phyloP scores from a whole-genome alignment of 2,329 filamentous ascomycete species.

The Simplicillium sp. region DNA sequence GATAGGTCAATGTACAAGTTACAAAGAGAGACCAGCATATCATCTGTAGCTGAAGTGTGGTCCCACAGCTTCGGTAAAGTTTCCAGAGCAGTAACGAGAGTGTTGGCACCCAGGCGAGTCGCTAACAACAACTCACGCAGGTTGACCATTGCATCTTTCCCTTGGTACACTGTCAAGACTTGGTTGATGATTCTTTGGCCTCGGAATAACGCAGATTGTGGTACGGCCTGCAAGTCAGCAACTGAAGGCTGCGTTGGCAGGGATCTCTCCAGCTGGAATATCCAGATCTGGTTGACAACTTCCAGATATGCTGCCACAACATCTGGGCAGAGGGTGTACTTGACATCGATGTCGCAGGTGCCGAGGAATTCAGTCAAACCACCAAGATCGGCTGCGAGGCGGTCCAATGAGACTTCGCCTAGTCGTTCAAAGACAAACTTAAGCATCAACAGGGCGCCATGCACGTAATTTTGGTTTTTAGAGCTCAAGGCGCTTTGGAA shows the following conservation, averaged over 20 bases:
- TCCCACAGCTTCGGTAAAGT: constrained; percentile 21
- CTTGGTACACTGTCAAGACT: constrained; percentile 22
- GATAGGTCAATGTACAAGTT: constrained; percentile 33
- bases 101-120: constrained; percentile 19
- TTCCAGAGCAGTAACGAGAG: constrained; percentile 29
- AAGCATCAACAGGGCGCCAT: constrained; percentile 47
- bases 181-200: constrained; percentile 25
- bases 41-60: constrained; percentile 11
- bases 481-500: constrained; percentile 18
- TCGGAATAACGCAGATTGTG: constrained; percentile 27
- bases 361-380: constrained; percentile 1
- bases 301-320: constrained; percentile 36
- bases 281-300: constrained; percentile 31
- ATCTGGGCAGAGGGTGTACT: constrained; percentile 25
- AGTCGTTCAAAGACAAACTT: constrained; percentile 49
- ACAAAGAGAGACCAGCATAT: constrained; percentile 23
- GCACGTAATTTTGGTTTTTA: constrained; percentile 39
- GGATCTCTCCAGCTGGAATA: constrained; percentile 13
- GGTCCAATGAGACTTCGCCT: constrained; percentile 32
- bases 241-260: constrained; percentile 10
- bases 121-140: constrained; percentile 18
- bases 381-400: constrained; percentile 30
- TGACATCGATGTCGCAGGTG: constrained; percentile 10
- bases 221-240: constrained; percentile 11
- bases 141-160: constrained; percentile 11